Conservation (phyloP, 768 basidiomycete species). For the Lactarius vividus region DNA sequence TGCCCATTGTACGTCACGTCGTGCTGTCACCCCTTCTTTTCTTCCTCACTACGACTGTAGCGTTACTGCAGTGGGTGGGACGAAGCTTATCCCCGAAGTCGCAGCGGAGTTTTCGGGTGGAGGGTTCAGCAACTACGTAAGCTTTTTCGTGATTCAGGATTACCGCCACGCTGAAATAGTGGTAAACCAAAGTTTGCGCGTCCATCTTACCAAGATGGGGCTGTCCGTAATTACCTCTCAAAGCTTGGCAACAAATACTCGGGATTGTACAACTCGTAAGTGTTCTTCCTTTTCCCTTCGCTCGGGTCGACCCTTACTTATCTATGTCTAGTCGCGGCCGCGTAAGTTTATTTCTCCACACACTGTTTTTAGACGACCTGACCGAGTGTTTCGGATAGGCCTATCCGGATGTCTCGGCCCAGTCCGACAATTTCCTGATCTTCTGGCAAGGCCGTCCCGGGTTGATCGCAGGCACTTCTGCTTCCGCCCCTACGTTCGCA, state of each 20-base stretch:
- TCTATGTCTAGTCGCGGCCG: slow-evolving; percentile 39
- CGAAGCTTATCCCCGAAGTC: slow-evolving; percentile 55
- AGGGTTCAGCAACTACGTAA: slow-evolving; percentile 69
- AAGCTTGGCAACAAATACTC: slow-evolving; percentile 44
- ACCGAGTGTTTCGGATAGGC: slow-evolving; percentile 38
- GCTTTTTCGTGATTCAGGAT: slow-evolving; percentile 25
- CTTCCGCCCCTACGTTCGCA: slow-evolving; percentile 61
- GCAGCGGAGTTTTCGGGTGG: slow-evolving; percentile 65
- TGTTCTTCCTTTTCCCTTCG: slow-evolving; percentile 28
- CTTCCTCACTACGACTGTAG: slow-evolving; percentile 35
- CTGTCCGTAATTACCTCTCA: slow-evolving; percentile 43
- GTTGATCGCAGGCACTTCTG: slow-evolving; percentile 55
- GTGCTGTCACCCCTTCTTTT: background rate
- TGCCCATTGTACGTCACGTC: slow-evolving; percentile 40
- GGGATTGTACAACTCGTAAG: slow-evolving; percentile 60
- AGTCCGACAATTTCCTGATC: slow-evolving; percentile 49
- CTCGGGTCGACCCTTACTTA: background rate
- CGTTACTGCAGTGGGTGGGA: slow-evolving; percentile 72
- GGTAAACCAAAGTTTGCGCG: slow-evolving; percentile 47
- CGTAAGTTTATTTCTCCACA: slow-evolving; percentile 37
- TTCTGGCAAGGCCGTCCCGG: slow-evolving; percentile 31
- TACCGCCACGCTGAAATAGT: background rate
- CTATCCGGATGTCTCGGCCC: slow-evolving; percentile 67
- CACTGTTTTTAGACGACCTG: background rate
- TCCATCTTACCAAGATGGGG: slow-evolving; percentile 49